Conservation (phyloP, 441 rosid genomes). For the Corymbia calophylla region DNA sequence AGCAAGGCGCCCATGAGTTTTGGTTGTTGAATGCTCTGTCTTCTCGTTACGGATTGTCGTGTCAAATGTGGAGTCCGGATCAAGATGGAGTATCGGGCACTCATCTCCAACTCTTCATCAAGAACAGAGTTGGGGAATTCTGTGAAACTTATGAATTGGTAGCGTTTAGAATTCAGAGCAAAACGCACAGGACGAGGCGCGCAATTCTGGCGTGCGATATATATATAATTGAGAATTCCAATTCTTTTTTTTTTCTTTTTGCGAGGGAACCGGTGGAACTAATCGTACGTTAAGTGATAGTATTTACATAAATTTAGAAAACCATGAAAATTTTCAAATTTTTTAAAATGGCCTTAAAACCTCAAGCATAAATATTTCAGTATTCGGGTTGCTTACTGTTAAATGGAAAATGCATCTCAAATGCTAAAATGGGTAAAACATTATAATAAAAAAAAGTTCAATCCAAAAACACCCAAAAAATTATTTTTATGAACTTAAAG, state of each 20-base stretch:
- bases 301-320: neutral
- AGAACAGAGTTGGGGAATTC: neutral
- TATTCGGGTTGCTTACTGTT: neutral
- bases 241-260: neutral
- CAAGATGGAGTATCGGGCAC: neutral
- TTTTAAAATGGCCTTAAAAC: neutral
- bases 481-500: neutral
- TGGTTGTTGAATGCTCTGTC: neutral
- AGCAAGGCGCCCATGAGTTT: neutral
- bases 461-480: neutral
- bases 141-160: neutral
- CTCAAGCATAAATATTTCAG: neutral
- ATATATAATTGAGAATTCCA: neutral
- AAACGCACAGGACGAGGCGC: neutral
- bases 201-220: neutral
- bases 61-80: neutral
- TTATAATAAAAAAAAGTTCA: neutral
- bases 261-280: neutral
- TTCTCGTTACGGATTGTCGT: neutral
- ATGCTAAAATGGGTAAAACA: neutral
- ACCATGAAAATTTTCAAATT: neutral
- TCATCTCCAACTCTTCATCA: neutral
- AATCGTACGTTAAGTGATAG: neutral
- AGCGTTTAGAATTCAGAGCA: neutral
- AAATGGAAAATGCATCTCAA: neutral